Percentiles rank a stretch among this genome's conserved stretches.
These are phyloP conservation scores for Colletotrichum sojae DNA, from an alignment of 2,329 filamentous ascomycete species.

Conservation along the genomic window DNA sequence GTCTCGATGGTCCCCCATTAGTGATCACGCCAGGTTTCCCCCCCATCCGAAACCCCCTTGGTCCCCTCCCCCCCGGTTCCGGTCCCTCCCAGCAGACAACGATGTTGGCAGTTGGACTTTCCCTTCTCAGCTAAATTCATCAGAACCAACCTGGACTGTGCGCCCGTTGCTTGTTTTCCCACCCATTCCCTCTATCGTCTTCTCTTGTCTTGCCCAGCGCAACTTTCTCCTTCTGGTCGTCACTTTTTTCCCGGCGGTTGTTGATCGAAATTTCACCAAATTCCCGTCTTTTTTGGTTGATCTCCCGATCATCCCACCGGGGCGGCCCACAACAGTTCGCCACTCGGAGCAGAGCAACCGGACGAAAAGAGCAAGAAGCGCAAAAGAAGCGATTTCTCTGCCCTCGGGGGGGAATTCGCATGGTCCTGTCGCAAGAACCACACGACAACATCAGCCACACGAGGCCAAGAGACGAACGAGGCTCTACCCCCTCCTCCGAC, in stretches of 20 bases:
- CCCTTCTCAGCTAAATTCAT: neutral
- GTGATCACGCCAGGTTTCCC: neutral
- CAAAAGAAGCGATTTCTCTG: neutral
- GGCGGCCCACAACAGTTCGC: constrained; percentile 4
- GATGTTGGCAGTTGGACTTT: constrained; percentile 12
- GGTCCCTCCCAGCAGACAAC: neutral
- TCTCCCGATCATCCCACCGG: constrained; percentile 13
- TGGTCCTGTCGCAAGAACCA: neutral
- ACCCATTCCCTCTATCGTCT: neutral
- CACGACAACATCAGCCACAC: neutral
- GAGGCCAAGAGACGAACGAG: neutral
- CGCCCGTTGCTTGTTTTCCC: neutral
- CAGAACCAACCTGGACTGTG: neutral
- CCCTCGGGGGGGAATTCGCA: neutral
- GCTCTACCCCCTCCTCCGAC: neutral
- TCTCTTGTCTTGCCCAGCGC: neutral
- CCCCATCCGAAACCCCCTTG: constrained; percentile 6
- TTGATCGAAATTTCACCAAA: constrained; percentile 20
- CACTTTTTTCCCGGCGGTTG: neutral
- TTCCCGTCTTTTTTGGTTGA: neutral
- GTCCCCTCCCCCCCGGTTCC: neutral
- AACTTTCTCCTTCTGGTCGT: neutral
- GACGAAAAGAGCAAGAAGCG: neutral
- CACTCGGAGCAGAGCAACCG: neutral
- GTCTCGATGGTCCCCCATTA: neutral